Percentiles rank a stretch among this genome's conserved stretches.
These are phyloP conservation scores for Stachybotrys elegans DNA, from an alignment of 2,329 filamentous ascomycete genomes.

Conservation along the genomic window DNA sequence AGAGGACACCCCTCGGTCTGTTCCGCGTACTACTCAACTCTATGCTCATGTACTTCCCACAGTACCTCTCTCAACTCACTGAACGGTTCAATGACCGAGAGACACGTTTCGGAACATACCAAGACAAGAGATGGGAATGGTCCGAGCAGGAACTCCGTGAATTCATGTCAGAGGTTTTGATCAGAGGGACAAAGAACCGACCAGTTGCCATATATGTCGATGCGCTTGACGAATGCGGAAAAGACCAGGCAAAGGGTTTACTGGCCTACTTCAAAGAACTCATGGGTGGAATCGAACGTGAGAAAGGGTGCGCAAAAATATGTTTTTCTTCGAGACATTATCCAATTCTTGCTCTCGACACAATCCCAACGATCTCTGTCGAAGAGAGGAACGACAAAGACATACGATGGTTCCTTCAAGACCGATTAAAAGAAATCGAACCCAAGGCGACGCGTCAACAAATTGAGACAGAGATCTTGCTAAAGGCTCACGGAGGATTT, in stretches of 20 bases:
- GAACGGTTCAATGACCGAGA: neutral
- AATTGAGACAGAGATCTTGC: conserved; percentile 2
- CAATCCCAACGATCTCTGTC: conserved; percentile 2
- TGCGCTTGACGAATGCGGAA: conserved; percentile 6
- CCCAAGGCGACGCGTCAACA: neutral
- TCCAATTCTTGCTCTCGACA: conserved; percentile 4
- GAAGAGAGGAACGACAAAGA: conserved; percentile 3
- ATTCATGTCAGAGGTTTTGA: conserved; percentile 1
- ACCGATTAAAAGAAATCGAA: neutral
- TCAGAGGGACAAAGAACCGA: neutral
- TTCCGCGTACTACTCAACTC: conserved; percentile 3
- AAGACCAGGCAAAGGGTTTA: neutral
- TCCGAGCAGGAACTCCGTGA: neutral
- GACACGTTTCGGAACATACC: neutral
- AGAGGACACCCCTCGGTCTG: conserved; percentile 3
- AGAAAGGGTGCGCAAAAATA: neutral
- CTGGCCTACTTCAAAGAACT: conserved; percentile 1
- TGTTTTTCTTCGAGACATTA: conserved; percentile 6
- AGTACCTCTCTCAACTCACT: neutral
- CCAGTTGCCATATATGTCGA: conserved; percentile 4
- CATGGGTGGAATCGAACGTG: neutral
- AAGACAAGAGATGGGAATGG: conserved; percentile 2
- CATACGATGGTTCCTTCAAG: neutral
- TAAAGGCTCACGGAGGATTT: conserved; percentile 4
- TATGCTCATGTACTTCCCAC: neutral